Percentiles rank a stretch among this genome's conserved stretches.
phyloP scores from a whole-genome alignment of 2,329 filamentous ascomycete genomes.

The Trichoderma sp. region DNA sequence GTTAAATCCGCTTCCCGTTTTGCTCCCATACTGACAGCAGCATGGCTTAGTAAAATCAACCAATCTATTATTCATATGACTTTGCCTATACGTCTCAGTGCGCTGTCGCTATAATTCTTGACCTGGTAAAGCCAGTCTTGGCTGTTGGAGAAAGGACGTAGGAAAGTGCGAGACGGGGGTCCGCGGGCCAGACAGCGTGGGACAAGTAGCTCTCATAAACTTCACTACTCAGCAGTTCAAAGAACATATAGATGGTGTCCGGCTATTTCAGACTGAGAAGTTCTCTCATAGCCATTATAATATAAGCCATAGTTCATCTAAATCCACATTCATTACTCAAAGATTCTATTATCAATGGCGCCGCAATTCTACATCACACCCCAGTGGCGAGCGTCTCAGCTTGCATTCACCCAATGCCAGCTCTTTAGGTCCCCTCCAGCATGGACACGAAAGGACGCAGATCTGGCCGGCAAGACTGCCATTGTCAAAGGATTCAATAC shows the following conservation, averaged over 20 bases:
- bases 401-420: not conserved
- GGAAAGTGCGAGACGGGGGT: not conserved
- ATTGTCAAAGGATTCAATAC: conserved; percentile 7
- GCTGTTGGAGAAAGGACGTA: not conserved
- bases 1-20: not conserved
- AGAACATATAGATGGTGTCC: not conserved
- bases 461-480: not conserved
- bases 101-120: too few relatives aligned
- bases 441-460: not conserved
- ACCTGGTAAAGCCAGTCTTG: not conserved
- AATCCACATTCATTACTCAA: not conserved
- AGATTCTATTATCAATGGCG: not conserved
- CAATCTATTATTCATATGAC: not conserved
- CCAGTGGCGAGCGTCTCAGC: not conserved
- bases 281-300: not conserved
- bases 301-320: not conserved
- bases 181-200: too few relatives aligned
- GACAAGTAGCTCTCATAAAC: not conserved
- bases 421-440: not conserved
- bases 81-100: not conserved
- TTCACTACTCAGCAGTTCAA: not conserved
- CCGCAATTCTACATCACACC: not conserved
- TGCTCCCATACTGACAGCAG: not conserved
- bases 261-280: not conserved
- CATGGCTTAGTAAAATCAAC: not conserved